Base-by-base conservation (phyloP, 352 stramenopile genomes). In the Pythium volutum region DNA sequence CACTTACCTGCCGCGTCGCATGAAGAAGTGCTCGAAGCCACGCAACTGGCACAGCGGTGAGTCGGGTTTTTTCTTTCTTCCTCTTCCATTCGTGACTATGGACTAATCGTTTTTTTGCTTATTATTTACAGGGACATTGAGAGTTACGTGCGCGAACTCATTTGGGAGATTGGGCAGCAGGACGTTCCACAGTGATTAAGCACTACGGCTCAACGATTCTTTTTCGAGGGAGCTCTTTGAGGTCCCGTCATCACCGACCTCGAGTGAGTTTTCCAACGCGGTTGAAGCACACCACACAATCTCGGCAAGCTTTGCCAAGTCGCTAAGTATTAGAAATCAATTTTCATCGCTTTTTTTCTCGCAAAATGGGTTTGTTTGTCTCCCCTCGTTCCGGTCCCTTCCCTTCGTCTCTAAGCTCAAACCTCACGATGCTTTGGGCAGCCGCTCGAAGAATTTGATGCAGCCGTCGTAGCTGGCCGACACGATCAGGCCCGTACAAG, bases 11-110 rank as follows among this genome's bases (percentile, higher is more conserved):
- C 88, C 27, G 91, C 95, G 31, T 96, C 79, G 45, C 95, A 98
- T 75, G 77, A 91, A 39, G 95, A 98, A 79, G 95, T 98, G 11
- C 77, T 98, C 18, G 89, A 97, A 43, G 91, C 93, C 3, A 93
- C 82, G 10, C 66, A 88, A 51, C 69, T 81, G 26, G 88, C 81
- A n/a, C 79, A 94, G 52, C 59, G 70, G 49, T 72, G 39, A 27
- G 65, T 62, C 8, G 8, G 8, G 8, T 11, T n/a, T 26, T 3
- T 42, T 18, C 26, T 49, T 67, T 25, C 4, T 39, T 15, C 46
- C n/a, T 1, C 42, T 39, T 43, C 20, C 6, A 22, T 14, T 15
- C 25, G 20, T 51, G 25, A 49, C 16, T 50, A 49, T 29, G 7
- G 22, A 51, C 53, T 68, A 53, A 62, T 67, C 45, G 29, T 23